Evolutionary conservation across 371 early-diverging fungal species (phyloP).

Genomic region (Lichtheimia ramosa): DNA sequence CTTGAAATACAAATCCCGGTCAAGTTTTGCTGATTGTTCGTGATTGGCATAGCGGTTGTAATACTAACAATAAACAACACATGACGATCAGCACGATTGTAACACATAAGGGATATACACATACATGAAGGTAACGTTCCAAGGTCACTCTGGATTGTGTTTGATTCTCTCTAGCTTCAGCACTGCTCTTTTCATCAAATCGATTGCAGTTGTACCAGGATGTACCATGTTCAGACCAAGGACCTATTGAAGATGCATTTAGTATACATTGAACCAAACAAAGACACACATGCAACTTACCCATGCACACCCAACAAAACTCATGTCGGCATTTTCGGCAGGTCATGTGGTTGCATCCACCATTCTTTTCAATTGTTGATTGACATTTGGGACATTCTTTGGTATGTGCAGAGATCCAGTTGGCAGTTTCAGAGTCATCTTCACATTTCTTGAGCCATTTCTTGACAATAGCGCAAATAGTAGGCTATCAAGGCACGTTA

Average conservation of each 20-base stretch:
- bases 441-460: constrained; percentile 94
- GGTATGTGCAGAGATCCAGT: constrained; percentile 96
- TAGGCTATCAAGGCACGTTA: constrained; percentile 50
- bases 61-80: constrained; percentile 55
- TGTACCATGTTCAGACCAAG: constrained; percentile 94
- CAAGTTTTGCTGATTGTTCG: constrained; percentile 91
- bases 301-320: constrained; percentile 90
- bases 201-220: constrained; percentile 91
- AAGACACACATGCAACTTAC: constrained; percentile 12
- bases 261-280: constrained; percentile 29
- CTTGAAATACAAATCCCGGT: constrained; percentile 80
- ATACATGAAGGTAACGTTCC: constrained; percentile 93
- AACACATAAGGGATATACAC: too few relatives aligned
- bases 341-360: constrained; percentile 95
- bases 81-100: neutral
- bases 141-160: constrained; percentile 87
- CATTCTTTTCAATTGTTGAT: constrained; percentile 96
- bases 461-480: constrained; percentile 83
- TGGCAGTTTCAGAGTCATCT: constrained; percentile 97
- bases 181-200: constrained; percentile 82
- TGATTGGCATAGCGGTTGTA: constrained; percentile 98
- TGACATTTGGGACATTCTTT: constrained; percentile 95
- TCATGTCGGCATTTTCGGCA: constrained; percentile 87
- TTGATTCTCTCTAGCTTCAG: constrained; percentile 80
- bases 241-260: constrained; percentile 58